Evolutionary conservation across 1,284 basidiomycete species (phyloP).

Genomic region (Sanghuangporus sanghuang): DNA sequence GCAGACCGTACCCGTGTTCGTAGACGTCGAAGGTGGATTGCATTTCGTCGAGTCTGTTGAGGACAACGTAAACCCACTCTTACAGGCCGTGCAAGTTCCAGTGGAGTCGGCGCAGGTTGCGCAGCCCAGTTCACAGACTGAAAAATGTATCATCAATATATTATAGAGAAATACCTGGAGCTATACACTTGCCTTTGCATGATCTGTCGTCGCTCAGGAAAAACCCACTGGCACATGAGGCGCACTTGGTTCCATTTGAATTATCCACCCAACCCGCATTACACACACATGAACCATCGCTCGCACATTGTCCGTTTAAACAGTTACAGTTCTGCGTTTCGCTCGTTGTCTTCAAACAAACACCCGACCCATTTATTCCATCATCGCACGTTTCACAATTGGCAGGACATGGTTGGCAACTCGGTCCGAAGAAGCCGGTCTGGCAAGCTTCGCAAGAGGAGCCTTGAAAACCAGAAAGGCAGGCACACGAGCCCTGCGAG

Average conservation of each 20-base stretch:
- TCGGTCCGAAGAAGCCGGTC: conserved; percentile 64
- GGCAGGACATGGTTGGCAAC: conserved; percentile 60
- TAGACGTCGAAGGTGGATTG: conserved; percentile 42
- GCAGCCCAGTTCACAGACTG: conserved; percentile 71
- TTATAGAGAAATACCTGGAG: background rate
- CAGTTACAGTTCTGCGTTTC: conserved; percentile 69
- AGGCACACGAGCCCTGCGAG: conserved; percentile 61
- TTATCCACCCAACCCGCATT: conserved; percentile 70
- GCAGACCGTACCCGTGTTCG: conserved; percentile 48
- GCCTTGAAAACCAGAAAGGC: conserved; percentile 69
- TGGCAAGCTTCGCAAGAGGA: conserved; percentile 72
- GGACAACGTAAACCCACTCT: conserved; percentile 58
- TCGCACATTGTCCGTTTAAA: conserved; percentile 65
- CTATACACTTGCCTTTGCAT: conserved; percentile 52
- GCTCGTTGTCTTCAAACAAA: conserved; percentile 49
- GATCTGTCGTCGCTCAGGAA: conserved; percentile 64
- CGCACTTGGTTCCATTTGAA: conserved; percentile 67
- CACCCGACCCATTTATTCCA: conserved; percentile 68
- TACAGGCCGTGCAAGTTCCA: conserved; percentile 69
- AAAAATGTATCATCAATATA: background rate
- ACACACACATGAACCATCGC: conserved; percentile 65
- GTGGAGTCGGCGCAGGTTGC: conserved; percentile 57
- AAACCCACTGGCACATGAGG: conserved; percentile 67
- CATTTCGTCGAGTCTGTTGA: conserved; percentile 66
- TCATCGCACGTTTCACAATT: conserved; percentile 69